A percentile compares a stretch with the other conserved stretches of the same genome.
These are phyloP conservation scores for Thalassiosira profunda DNA, from an alignment of 108 stramenopile species.

Conservation along the genomic window DNA sequence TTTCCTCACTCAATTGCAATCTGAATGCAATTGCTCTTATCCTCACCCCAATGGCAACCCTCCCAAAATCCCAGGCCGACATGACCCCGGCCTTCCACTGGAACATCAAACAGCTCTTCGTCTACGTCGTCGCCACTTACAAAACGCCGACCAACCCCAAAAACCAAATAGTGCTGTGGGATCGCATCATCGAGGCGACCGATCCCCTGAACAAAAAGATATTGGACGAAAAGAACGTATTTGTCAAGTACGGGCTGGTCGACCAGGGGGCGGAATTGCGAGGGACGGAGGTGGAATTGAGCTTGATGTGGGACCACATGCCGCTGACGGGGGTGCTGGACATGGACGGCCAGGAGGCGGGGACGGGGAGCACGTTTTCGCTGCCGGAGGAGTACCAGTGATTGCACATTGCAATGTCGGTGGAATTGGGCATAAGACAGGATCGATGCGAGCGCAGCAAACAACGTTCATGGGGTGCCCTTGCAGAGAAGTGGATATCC, in stretches of 20 bases:
- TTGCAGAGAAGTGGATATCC: too few relatives aligned
- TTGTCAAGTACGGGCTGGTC: constrained; percentile 97
- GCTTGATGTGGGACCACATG: constrained; percentile 99
- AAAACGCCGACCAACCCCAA: constrained; percentile 77
- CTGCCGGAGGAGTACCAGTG: constrained; percentile 80
- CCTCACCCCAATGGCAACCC: neutral
- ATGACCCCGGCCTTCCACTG: constrained; percentile 97
- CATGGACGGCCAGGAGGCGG: constrained; percentile 73
- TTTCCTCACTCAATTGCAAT: too few relatives aligned
- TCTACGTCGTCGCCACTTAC: constrained; percentile 94
- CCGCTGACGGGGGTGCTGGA: constrained; percentile 92
- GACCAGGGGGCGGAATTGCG: constrained; percentile 95
- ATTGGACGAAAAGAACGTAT: constrained; percentile 81
- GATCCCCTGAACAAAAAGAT: constrained; percentile 66
- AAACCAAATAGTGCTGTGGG: constrained; percentile 97
- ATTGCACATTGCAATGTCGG: too few relatives aligned
- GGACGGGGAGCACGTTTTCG: constrained; percentile 56
- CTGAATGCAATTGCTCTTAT: neutral
- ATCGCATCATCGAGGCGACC: constrained; percentile 93
- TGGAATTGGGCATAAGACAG: too few relatives aligned
- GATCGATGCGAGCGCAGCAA: too few relatives aligned
- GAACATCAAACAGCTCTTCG: constrained; percentile 98
- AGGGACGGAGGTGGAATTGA: constrained; percentile 86
- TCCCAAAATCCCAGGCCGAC: constrained; percentile 76
- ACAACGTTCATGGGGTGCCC: too few relatives aligned